Evolutionary conservation across 1,139 yeast species (phyloP).

Genomic region (Blastobotrys indianensis): DNA sequence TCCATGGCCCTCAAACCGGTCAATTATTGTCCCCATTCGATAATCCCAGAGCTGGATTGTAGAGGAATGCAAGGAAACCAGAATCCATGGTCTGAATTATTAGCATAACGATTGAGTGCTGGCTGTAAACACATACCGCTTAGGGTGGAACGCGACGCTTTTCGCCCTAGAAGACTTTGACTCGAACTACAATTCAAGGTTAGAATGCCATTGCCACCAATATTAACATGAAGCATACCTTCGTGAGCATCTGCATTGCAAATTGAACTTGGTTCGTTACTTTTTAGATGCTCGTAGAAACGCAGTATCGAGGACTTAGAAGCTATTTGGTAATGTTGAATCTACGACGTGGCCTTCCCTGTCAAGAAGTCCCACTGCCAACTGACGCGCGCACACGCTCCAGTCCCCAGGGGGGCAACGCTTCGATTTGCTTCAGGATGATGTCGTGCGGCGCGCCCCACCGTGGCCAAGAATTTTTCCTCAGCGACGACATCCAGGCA

Average conservation of each 20-base stretch:
- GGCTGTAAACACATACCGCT: slow-evolving; percentile 39
- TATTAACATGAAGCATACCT: slow-evolving; percentile 40
- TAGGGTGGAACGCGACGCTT: slow-evolving; percentile 97
- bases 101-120: not conserved
- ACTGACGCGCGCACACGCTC: too few relatives aligned
- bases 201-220: not conserved
- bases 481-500: too few relatives aligned
- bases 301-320: too few relatives aligned
- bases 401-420: too few relatives aligned
- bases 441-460: too few relatives aligned
- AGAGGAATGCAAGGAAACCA: slow-evolving; percentile 90
- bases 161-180: slow-evolving; percentile 98
- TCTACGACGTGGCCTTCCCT: too few relatives aligned
- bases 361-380: too few relatives aligned
- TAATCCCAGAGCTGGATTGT: slow-evolving; percentile 98
- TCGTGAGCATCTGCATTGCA: slow-evolving; percentile 88
- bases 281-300: too few relatives aligned
- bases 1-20: slow-evolving; percentile 94
- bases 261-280: too few relatives aligned
- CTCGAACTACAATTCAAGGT: slow-evolving; percentile 55
- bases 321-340: too few relatives aligned
- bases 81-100: slow-evolving; percentile 77
- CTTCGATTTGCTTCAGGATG: too few relatives aligned
- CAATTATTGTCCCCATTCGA: slow-evolving; percentile 97
- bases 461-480: too few relatives aligned